A percentile compares a stretch with the other conserved stretches of the same genome.
These are phyloP conservation scores for Crucihimalaya himalaica DNA, from an alignment of 345 rosid genomes.

Conservation along the genomic window DNA sequence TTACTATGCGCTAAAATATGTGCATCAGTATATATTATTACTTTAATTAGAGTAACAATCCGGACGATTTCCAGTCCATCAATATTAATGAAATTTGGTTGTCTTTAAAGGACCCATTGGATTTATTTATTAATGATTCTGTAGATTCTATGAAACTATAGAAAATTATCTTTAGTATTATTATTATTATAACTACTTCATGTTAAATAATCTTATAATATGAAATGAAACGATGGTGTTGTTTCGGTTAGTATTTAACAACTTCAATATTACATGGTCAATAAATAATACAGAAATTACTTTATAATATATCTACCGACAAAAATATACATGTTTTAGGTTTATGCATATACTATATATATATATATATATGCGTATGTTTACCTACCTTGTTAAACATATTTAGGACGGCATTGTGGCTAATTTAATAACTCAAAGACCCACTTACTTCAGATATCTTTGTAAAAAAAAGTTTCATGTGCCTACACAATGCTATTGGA, in stretches of 20 bases:
- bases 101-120: not conserved
- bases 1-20: not conserved
- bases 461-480: slow-evolving; percentile 15
- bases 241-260: slow-evolving; percentile 39
- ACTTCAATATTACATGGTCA: slow-evolving; percentile 26
- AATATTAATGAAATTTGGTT: slow-evolving; percentile 9
- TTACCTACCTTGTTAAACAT: slow-evolving; percentile 36
- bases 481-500: slow-evolving; percentile 33
- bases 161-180: slow-evolving; percentile 15
- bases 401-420: slow-evolving; percentile 22
- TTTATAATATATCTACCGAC: slow-evolving; percentile 22
- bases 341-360: slow-evolving; percentile 20
- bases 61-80: slow-evolving; percentile 1
- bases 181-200: slow-evolving; percentile 22
- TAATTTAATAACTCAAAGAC: slow-evolving; percentile 21
- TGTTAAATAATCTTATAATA: slow-evolving; percentile 6
- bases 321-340: slow-evolving; percentile 8
- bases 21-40: not conserved
- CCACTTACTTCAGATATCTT: slow-evolving; percentile 33
- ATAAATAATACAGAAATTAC: slow-evolving; percentile 2
- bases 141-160: slow-evolving; percentile 21
- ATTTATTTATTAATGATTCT: not conserved
- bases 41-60: not conserved
- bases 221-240: slow-evolving; percentile 11
- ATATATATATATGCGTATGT: slow-evolving; percentile 28